Base-by-base conservation (phyloP, 768 basidiomycete species). In the Pleurotus platypus region DNA sequence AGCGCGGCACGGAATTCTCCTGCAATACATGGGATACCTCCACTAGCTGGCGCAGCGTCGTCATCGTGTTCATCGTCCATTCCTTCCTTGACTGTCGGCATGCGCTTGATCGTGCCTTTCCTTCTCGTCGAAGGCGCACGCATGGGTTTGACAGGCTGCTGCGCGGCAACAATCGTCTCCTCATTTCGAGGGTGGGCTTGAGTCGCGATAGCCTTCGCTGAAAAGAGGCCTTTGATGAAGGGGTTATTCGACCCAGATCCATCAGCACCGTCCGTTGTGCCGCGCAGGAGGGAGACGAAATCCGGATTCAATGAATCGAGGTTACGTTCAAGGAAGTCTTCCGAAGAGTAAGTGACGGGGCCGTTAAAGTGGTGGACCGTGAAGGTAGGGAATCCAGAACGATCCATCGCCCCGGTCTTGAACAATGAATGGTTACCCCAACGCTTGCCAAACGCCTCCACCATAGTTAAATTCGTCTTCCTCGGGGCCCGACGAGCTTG, bases 381-480 rank as follows among this genome's bases (percentile, higher is more conserved):
- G 71, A 99, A 99, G 0, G 91, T 87, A 0, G 89, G 87, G 67
- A 78, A 87, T 4, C 94, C 92, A 0, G 85, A 83, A 7, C 92
- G 81, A 64, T 92, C 90, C 22, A 83, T 73, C 0, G 78, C 73
- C 9, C 92, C 90, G 0, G 88, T 70, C 71, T 95, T 95, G 85
- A 98, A 98, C 0, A 88, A 89, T 0, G 89, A 81, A 66, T 98
- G 95, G 63, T 92, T 96, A 5, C 86, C 91, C 92, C 94, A 98
- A 1, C 96, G 83, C 71, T 98, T 98, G 47, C 82, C 78, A 67
- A 98, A 93, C 0, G 95, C 92, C 64, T 97, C 94, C 7, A 95
- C 84, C 93, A 98, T 97, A 0, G 89, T 92, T 55, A 88, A 82
- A 64, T 96, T 93, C 2, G 88, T 95, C 83, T 95, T 94, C 74